Evolutionary conservation across 148 eudicot genomes (phyloP).

Genomic region (Diospyros kaki): DNA sequence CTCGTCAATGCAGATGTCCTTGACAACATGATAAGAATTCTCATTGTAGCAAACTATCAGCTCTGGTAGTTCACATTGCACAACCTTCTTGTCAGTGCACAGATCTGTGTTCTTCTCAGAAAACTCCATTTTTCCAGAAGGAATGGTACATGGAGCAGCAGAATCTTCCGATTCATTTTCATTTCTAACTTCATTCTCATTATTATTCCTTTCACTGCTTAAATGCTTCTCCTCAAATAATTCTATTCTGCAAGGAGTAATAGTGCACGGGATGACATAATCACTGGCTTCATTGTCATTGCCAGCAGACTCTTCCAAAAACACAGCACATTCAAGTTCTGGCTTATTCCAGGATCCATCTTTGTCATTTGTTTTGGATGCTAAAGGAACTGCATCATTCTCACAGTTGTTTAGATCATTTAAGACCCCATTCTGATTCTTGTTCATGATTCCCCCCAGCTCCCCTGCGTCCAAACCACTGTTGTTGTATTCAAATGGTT

Average conservation of each 20-base stretch:
- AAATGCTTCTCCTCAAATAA: constrained; percentile 1
- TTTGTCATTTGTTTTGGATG: constrained; percentile 34
- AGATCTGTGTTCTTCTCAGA: neutral
- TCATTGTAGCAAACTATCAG: too few relatives aligned
- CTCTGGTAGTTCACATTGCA: too few relatives aligned
- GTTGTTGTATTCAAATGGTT: constrained; percentile 17
- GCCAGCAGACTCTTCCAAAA: constrained; percentile 21
- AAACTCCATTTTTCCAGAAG: constrained; percentile 9
- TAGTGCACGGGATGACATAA: constrained; percentile 3
- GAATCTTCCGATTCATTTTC: constrained; percentile 14
- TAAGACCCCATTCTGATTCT: constrained; percentile 26
- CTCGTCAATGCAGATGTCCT: constrained; percentile 82
- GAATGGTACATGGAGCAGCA: constrained; percentile 10
- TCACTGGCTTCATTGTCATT: constrained; percentile 18
- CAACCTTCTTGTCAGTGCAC: neutral
- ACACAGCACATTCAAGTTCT: constrained; percentile 32
- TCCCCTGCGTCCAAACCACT: constrained; percentile 27
- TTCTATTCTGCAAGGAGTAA: neutral
- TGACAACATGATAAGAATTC: constrained; percentile 42
- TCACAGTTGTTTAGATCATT: constrained; percentile 36
- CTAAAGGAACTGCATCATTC: constrained; percentile 30
- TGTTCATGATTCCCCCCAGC: constrained; percentile 30
- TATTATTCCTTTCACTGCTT: neutral
- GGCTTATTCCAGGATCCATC: constrained; percentile 41
- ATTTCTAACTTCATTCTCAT: constrained; percentile 9